A percentile compares a stretch with the other conserved stretches of the same genome.
Evolutionary conservation across 2,329 filamentous ascomycete genomes (phyloP).

Genomic region (Cadophora malorum): DNA sequence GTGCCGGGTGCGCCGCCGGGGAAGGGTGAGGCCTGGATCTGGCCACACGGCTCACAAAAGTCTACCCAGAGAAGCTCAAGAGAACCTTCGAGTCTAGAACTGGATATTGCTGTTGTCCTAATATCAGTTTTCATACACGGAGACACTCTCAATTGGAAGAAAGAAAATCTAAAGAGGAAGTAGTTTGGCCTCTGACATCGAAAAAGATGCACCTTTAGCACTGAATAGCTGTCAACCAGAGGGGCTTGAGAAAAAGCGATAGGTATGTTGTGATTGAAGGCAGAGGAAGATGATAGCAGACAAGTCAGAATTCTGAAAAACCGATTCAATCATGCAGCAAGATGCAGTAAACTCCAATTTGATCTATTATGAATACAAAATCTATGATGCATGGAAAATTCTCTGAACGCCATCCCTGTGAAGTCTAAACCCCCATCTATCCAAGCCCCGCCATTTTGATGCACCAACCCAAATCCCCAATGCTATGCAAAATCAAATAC

Average conservation of each 20-base stretch:
- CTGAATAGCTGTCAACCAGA: no score
- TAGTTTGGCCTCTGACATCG: no score
- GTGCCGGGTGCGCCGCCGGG: background rate
- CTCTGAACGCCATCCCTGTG: conserved; percentile 16
- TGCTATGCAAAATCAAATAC: conserved; percentile 15
- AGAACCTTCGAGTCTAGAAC: background rate
- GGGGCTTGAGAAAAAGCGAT: no score
- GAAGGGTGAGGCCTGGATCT: background rate
- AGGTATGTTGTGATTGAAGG: no score
- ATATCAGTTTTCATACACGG: background rate
- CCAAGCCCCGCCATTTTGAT: background rate
- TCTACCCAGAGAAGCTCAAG: background rate
- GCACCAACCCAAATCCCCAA: background rate
- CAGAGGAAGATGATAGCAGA: background rate
- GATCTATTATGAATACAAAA: background rate
- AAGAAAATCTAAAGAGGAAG: background rate
- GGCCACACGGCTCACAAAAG: background rate
- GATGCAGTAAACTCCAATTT: background rate
- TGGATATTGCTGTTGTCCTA: background rate
- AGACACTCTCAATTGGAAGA: background rate
- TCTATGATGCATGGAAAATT: background rate
- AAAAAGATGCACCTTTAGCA: no score
- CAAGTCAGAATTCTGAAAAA: background rate
- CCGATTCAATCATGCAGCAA: background rate
- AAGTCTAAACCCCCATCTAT: background rate